Conservation (phyloP, 164 flowering plant species). For the Berberis vulgaris region DNA sequence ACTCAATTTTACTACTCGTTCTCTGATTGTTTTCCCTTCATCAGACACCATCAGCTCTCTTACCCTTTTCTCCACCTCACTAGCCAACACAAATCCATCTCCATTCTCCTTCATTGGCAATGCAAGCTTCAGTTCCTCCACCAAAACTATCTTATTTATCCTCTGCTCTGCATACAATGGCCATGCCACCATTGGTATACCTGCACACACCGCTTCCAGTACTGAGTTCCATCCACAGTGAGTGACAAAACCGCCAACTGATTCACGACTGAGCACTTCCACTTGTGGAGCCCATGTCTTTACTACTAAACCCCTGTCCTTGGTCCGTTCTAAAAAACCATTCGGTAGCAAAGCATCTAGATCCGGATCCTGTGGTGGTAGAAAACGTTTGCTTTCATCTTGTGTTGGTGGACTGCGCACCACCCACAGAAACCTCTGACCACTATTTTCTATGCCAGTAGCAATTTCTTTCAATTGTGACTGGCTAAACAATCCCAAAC, state of each 20-base stretch:
- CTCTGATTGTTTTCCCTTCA: conserved; percentile 20
- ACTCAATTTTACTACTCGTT: conserved; percentile 8
- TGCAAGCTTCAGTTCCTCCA: conserved; percentile 30
- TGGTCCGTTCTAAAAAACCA: conserved; percentile 33
- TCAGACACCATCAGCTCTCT: conserved; percentile 27
- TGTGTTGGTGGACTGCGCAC: conserved; percentile 24
- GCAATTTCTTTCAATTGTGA: conserved; percentile 37
- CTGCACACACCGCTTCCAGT: conserved; percentile 32
- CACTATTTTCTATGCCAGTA: conserved; percentile 33
- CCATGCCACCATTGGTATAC: conserved; percentile 48
- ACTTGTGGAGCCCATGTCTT: conserved; percentile 44
- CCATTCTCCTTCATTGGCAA: conserved; percentile 17
- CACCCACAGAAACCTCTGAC: conserved; percentile 39
- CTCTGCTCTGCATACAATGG: conserved; percentile 41
- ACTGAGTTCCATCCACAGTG: conserved; percentile 47
- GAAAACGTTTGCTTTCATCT: conserved; percentile 3
- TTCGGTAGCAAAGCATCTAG: conserved; percentile 21
- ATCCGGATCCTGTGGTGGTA: conserved; percentile 21
- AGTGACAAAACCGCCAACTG: conserved; percentile 39
- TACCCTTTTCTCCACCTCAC: conserved; percentile 26
- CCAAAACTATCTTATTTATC: conserved; percentile 23
- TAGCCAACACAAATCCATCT: conserved; percentile 24
- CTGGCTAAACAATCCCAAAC: conserved; percentile 22
- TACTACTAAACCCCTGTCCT: conserved; percentile 29
- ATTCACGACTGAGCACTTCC: conserved; percentile 22